Percentiles rank a stretch among this genome's conserved stretches.
Evolutionary conservation across 2,329 filamentous ascomycete genomes (phyloP).

Genomic region (Fusarium bactridioides): DNA sequence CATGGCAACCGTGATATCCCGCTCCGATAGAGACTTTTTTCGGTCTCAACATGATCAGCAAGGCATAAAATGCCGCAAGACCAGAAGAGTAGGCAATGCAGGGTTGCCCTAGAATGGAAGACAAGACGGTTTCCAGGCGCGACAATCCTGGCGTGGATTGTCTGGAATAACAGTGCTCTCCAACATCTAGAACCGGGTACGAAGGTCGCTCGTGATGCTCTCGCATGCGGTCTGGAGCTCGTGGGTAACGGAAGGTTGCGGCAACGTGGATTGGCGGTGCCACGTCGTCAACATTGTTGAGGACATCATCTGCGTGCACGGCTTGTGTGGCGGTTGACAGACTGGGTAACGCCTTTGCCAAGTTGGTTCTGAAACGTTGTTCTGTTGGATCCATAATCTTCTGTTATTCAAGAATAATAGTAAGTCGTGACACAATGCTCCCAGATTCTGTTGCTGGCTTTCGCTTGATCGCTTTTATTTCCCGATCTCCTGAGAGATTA

Average conservation of each 20-base stretch:
- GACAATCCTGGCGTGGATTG: constrained; percentile 78
- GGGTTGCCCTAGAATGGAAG: constrained; percentile 74
- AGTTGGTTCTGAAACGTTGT: neutral
- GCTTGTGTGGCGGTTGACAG: neutral
- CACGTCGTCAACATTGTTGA: neutral
- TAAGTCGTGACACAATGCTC: rapidly evolving
- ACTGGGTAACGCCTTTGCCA: neutral
- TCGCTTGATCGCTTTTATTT: neutral
- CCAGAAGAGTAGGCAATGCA: constrained; percentile 83
- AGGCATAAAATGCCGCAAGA: constrained; percentile 84
- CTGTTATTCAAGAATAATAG: rapidly evolving
- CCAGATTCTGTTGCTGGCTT: neutral
- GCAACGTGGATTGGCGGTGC: neutral
- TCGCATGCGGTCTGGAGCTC: neutral
- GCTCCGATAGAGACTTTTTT: constrained; percentile 80
- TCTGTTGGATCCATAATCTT: neutral
- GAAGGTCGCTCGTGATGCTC: neutral
- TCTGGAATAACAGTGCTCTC: constrained; percentile 80
- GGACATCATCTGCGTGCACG: neutral
- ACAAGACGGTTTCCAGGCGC: constrained; percentile 84
- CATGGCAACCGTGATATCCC: constrained; percentile 94
- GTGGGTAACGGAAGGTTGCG: neutral
- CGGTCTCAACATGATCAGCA: constrained; percentile 85
- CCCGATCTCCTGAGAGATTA: rapidly evolving
- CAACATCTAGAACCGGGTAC: neutral